Percentiles rank a stretch among this genome's conserved stretches.
phyloP scores from a whole-genome alignment of 1,139 yeast genomes.

The Barnettozyma hawaiiensis region DNA sequence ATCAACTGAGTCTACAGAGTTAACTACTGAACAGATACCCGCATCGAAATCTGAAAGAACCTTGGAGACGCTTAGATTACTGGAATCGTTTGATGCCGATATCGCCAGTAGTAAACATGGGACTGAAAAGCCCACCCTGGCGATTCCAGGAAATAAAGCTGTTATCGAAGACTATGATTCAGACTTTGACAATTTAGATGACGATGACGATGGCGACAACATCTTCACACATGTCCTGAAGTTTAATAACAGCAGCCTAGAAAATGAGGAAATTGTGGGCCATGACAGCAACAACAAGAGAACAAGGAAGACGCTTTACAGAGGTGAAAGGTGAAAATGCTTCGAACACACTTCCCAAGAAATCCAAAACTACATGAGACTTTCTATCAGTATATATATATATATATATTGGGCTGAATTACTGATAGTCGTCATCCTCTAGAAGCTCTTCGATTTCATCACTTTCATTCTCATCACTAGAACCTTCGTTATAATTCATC shows the following conservation, averaged over 20 bases:
- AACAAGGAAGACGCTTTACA: neutral
- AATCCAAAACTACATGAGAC: constrained; percentile 4
- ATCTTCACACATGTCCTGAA: constrained; percentile 24
- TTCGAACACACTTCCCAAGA: constrained; percentile 8
- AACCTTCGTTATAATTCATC: constrained; percentile 12
- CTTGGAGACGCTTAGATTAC: neutral
- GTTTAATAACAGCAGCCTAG: constrained; percentile 14
- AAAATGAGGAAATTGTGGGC: constrained; percentile 25
- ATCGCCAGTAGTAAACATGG: no score
- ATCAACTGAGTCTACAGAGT: neutral
- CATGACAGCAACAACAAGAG: constrained; percentile 15
- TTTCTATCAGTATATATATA: neutral
- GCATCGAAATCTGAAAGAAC: neutral
- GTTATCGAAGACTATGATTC: constrained; percentile 11
- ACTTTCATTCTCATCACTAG: constrained; percentile 13
- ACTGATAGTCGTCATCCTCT: constrained; percentile 18
- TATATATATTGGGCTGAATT: neutral
- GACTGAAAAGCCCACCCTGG: no score
- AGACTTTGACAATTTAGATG: constrained; percentile 20
- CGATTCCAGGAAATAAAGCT: no score
- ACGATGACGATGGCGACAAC: constrained; percentile 12
- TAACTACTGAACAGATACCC: constrained; percentile 16
- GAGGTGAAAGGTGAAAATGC: constrained; percentile 3
- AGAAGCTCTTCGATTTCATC: constrained; percentile 12
- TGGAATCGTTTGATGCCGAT: neutral